A percentile compares a stretch with the other conserved stretches of the same genome.
Evolutionary conservation across 164 flowering plant genomes (phyloP).

Genomic region (Sedum album): DNA sequence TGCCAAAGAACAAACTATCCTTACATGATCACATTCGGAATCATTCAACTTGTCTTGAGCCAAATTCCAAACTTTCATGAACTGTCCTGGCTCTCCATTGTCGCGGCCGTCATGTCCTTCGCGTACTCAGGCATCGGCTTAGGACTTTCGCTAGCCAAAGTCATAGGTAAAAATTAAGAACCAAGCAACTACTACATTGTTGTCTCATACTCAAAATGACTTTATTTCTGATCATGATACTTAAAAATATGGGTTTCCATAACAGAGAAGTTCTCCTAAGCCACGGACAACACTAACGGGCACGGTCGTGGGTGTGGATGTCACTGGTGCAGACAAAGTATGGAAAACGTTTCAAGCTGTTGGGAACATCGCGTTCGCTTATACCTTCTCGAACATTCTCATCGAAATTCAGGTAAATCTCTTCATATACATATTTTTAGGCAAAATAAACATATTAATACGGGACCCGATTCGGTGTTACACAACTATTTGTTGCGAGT

Average conservation of each 20-base stretch:
- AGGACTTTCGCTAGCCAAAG: slow-evolving; percentile 26
- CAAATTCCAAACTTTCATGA: slow-evolving; percentile 46
- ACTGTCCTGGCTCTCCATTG: slow-evolving; percentile 34
- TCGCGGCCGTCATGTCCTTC: slow-evolving; percentile 47
- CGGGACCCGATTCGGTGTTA: no score
- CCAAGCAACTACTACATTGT: no score
- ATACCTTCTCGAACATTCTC: slow-evolving; percentile 33
- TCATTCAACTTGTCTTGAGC: slow-evolving; percentile 28
- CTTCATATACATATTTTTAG: neutral
- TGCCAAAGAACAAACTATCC: slow-evolving; percentile 23
- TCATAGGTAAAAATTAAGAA: slow-evolving; percentile 18
- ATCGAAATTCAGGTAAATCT: slow-evolving; percentile 53
- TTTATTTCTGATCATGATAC: no score
- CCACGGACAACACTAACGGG: slow-evolving; percentile 29
- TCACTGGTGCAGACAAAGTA: slow-evolving; percentile 27
- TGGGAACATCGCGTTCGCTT: slow-evolving; percentile 50
- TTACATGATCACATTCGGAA: slow-evolving; percentile 33
- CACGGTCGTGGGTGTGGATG: slow-evolving; percentile 20
- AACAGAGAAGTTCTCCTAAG: slow-evolving; percentile 25
- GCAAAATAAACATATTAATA: no score
- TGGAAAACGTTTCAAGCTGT: slow-evolving; percentile 46
- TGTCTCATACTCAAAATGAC: neutral
- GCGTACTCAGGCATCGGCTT: slow-evolving; percentile 32
- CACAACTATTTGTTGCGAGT: no score
- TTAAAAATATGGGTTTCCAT: neutral